A percentile compares a stretch with the other conserved stretches of the same genome.
These are phyloP conservation scores for Scheffersomyces segobiensis DNA, from an alignment of 1,139 yeast species.

Conservation along the genomic window DNA sequence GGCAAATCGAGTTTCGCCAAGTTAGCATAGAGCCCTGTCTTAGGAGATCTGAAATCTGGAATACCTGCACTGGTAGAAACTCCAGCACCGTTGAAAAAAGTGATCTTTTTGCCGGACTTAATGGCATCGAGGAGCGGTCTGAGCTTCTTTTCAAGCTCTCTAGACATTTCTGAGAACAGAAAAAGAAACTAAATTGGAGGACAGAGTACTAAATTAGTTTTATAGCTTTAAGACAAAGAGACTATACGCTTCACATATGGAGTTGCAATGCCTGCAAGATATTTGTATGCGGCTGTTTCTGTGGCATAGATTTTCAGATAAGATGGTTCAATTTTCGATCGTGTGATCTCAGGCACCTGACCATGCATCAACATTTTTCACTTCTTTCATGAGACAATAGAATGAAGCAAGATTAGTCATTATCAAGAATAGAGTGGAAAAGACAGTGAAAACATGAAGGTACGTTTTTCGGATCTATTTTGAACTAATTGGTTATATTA, in stretches of 20 bases:
- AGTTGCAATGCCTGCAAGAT: neutral
- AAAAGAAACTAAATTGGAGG: no score
- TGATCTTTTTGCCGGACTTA: constrained; percentile 25
- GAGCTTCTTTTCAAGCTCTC: neutral
- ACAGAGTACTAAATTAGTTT: no score
- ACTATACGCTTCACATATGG: neutral
- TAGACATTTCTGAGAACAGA: neutral
- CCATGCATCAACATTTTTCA: neutral
- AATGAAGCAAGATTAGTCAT: neutral
- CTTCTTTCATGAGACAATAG: neutral
- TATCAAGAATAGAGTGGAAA: neutral
- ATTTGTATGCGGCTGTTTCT: no score
- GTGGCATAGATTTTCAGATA: no score
- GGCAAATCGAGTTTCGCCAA: constrained; percentile 74
- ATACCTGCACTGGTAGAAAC: constrained; percentile 91
- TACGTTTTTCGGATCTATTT: neutral
- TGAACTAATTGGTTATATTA: neutral
- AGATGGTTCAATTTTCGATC: neutral
- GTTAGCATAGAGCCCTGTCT: constrained; percentile 87
- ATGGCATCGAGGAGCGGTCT: constrained; percentile 12
- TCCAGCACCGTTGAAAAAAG: constrained; percentile 84
- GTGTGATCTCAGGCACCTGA: neutral
- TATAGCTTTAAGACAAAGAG: neutral
- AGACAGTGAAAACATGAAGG: neutral
- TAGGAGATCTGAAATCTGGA: constrained; percentile 92